Conservation (phyloP, 1,284 basidiomycete genomes). For the Moesziomyces parantarcticus region DNA sequence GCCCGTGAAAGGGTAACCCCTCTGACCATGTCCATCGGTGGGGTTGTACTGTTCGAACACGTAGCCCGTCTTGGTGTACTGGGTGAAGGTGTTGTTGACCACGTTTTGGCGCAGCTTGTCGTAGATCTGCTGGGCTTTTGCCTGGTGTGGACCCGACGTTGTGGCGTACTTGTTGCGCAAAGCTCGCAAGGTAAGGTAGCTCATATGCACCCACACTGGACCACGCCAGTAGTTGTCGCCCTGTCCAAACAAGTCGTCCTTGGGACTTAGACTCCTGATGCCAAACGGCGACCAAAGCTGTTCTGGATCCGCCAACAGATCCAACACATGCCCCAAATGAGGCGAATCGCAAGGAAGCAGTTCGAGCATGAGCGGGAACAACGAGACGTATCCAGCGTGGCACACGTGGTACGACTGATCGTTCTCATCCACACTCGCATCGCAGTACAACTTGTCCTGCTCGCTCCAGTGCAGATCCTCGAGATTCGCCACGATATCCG, state of each 20-base stretch:
- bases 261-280: constrained; percentile 83
- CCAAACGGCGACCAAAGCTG: constrained; percentile 92
- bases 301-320: constrained; percentile 80
- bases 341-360: constrained; percentile 78
- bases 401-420: constrained; percentile 90
- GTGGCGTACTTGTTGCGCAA: constrained; percentile 82
- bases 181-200: constrained; percentile 84
- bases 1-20: constrained; percentile 73
- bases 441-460: constrained; percentile 89
- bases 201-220: constrained; percentile 96
- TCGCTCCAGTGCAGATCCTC: constrained; percentile 95
- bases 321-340: constrained; percentile 81
- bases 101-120: constrained; percentile 81
- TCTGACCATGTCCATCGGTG: constrained; percentile 80
- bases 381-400: constrained; percentile 88
- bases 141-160: constrained; percentile 82
- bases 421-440: constrained; percentile 82
- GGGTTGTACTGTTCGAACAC: constrained; percentile 97
- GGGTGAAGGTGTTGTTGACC: constrained; percentile 87
- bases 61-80: constrained; percentile 89
- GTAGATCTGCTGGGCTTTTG: constrained; percentile 81
- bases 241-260: constrained; percentile 85
- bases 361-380: constrained; percentile 86
- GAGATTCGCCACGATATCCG: constrained; percentile 83
- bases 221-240: constrained; percentile 97